Conservation (phyloP, 768 basidiomycete genomes). For the Leccinum subtestaceum region DNA sequence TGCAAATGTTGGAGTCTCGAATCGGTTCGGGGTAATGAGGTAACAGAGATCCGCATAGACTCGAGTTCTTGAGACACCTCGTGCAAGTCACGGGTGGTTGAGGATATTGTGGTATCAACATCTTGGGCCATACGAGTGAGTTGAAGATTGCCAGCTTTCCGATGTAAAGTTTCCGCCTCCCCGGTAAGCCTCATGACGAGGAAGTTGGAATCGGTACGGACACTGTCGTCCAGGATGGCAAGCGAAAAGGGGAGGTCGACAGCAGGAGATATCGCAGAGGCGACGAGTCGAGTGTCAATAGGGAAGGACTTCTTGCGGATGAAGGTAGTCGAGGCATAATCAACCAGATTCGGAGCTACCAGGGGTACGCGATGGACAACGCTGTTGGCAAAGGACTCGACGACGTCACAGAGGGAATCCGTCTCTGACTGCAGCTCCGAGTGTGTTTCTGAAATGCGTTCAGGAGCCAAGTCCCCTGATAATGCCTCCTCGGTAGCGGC, state of each 20-base stretch:
- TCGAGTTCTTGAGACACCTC: slow-evolving; percentile 40
- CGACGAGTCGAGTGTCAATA: slow-evolving; percentile 33
- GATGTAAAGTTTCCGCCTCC: slow-evolving; percentile 47
- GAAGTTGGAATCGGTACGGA: slow-evolving; percentile 69
- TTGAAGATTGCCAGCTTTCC: slow-evolving; percentile 46
- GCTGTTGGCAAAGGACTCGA: slow-evolving; percentile 46
- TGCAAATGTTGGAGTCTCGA: slow-evolving; percentile 37
- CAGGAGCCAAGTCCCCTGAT: slow-evolving; percentile 28
- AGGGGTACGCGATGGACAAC: slow-evolving; percentile 57
- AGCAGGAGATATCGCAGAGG: slow-evolving; percentile 30
- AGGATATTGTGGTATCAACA: slow-evolving; percentile 44
- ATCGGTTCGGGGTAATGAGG: slow-evolving; percentile 24
- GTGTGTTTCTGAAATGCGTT: slow-evolving; percentile 29
- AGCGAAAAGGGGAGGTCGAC: slow-evolving; percentile 56
- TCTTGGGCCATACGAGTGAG: slow-evolving; percentile 53
- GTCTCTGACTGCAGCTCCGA: slow-evolving; percentile 36
- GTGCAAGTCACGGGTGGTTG: slow-evolving; percentile 39
- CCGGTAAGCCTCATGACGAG: slow-evolving; percentile 62
- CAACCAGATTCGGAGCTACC: slow-evolving; percentile 37
- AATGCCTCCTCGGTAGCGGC: slow-evolving; percentile 44
- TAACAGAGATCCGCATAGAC: slow-evolving; percentile 37
- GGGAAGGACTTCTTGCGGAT: slow-evolving; percentile 38
- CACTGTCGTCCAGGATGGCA: slow-evolving; percentile 55
- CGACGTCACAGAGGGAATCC: slow-evolving; percentile 39
- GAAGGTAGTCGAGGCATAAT: slow-evolving; percentile 16